Evolutionary conservation across 2,329 filamentous ascomycete species (phyloP).

Genomic region (Talaromyces sp.): DNA sequence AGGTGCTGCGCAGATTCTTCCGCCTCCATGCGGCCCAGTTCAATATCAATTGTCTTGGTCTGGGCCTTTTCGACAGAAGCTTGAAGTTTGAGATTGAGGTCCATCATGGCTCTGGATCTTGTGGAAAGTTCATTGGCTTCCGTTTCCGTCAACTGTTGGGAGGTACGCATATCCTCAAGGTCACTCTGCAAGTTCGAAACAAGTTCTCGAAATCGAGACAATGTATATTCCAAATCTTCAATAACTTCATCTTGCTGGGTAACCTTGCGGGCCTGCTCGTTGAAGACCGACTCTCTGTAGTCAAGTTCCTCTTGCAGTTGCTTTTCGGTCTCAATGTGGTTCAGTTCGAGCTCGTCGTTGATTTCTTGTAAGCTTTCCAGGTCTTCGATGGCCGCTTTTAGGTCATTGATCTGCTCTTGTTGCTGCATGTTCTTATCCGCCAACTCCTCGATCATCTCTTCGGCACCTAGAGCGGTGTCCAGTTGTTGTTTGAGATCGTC

Average conservation of each 20-base stretch:
- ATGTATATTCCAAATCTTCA: conserved; percentile 84
- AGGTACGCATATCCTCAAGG: conserved; percentile 85
- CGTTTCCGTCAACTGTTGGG: conserved; percentile 84
- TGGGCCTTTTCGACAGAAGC: conserved; percentile 86
- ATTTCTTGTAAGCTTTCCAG: conserved; percentile 86
- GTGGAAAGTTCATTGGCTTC: conserved; percentile 87
- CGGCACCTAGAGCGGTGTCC: conserved; percentile 79
- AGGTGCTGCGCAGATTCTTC: conserved; percentile 86
- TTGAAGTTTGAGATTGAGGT: conserved; percentile 91
- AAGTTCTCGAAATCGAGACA: conserved; percentile 82
- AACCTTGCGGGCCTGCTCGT: conserved; percentile 71
- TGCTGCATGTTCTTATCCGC: conserved; percentile 81
- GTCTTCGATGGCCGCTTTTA: conserved; percentile 77
- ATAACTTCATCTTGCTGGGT: conserved; percentile 72
- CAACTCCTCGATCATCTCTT: conserved; percentile 90
- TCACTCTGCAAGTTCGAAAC: conserved; percentile 81
- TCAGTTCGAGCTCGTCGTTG: conserved; percentile 89
- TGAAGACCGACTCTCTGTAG: conserved; percentile 75
- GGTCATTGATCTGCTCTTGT: conserved; percentile 75
- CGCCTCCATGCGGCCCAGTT: conserved; percentile 78
- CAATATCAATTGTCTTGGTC: conserved; percentile 88
- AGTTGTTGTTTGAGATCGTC: conserved; percentile 87
- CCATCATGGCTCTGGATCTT: conserved; percentile 90
- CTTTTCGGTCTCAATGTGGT: conserved; percentile 88
- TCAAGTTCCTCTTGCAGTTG: conserved; percentile 93